Conservation (phyloP, 345 rosid species). For the Moringa oleifera region DNA sequence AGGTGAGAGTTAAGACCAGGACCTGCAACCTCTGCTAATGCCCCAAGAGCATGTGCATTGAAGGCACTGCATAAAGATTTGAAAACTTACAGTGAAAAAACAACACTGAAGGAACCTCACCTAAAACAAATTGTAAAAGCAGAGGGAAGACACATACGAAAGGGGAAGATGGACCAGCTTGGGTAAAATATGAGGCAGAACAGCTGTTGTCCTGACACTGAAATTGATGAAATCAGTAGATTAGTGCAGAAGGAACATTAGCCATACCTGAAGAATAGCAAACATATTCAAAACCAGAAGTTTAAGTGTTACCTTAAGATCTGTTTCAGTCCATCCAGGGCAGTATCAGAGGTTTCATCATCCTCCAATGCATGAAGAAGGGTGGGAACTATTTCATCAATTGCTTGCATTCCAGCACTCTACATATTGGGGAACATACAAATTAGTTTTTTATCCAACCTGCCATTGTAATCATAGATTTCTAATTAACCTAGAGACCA, state of each 20-base stretch:
- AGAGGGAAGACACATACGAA: slow-evolving; percentile 57
- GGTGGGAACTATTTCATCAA: slow-evolving; percentile 97
- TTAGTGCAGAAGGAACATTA: slow-evolving; percentile 8
- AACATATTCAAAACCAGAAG: neutral
- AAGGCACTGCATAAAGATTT: slow-evolving; percentile 56
- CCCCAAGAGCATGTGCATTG: slow-evolving; percentile 97
- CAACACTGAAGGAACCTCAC: neutral
- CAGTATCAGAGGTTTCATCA: slow-evolving; percentile 83
- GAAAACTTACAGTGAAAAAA: slow-evolving; percentile 7
- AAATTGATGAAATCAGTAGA: slow-evolving; percentile 20
- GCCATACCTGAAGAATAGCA: neutral
- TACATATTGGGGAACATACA: slow-evolving; percentile 23
- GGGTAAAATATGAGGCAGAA: slow-evolving; percentile 95
- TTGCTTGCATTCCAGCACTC: slow-evolving; percentile 99
- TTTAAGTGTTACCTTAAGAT: slow-evolving; percentile 57
- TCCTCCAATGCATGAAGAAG: slow-evolving; percentile 92
- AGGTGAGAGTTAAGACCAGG: slow-evolving; percentile 84
- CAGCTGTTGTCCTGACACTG: slow-evolving; percentile 98
- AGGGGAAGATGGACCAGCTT: slow-evolving; percentile 88
- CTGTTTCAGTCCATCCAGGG: slow-evolving; percentile 95
- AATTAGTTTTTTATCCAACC: neutral
- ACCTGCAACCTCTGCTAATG: slow-evolving; percentile 97
- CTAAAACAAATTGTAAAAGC: slow-evolving; percentile 11
- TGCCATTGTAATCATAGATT: neutral
- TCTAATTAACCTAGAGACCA: slow-evolving; percentile 9